Base-by-base conservation (phyloP, 2,329 filamentous ascomycete species). In the Aspergillus felis region DNA sequence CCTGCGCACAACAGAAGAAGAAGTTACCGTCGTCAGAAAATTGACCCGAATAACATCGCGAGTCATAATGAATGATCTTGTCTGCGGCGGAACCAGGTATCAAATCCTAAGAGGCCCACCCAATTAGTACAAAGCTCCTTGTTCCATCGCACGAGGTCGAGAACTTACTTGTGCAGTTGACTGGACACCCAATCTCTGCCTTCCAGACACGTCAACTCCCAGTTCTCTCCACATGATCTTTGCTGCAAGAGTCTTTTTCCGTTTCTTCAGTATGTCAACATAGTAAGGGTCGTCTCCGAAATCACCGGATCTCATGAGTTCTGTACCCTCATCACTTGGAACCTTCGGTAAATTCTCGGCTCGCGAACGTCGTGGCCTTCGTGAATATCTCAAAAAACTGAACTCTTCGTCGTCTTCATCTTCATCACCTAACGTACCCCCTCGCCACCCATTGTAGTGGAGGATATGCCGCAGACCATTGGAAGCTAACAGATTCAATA, bases 21-120 rank as follows among this genome's bases (percentile, higher is more conserved):
- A 97, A 97, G 74, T 96, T 96, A 27, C 94, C 94, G 66, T 99
- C 94, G 63, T 95, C 90, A 0, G 91, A 96, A 72, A 97, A 99
- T 71, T 97, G 93, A 1, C 94, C 94, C 3, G 91, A 96, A 70
- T 97, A 97, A 54, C 94, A 92, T 44, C 91, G 87, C 4, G 88
- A 83, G 55, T 92, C 85, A 70, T 92, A 95, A 67, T 96, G 90
- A 60, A 97, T 88, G 60, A 96, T 90, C 68, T 90, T 89, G 69
- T 97, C 93, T 0, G 91, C 88, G 25, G 84, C 83, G 0, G 87
- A 88, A 2, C 84, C 83, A 0, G 94, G 93, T 57, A 97, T 86
- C 78, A 96, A 82, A 29, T 83, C 83, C 83, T 94, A 69, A 3
- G 64, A 22, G n/a, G 20, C n/a, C 7, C 8, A 46, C 20, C 50